These are phyloP conservation scores for Ustilaginoidea virens DNA, from an alignment of 2,329 filamentous ascomycete species.

Conservation along the genomic window DNA sequence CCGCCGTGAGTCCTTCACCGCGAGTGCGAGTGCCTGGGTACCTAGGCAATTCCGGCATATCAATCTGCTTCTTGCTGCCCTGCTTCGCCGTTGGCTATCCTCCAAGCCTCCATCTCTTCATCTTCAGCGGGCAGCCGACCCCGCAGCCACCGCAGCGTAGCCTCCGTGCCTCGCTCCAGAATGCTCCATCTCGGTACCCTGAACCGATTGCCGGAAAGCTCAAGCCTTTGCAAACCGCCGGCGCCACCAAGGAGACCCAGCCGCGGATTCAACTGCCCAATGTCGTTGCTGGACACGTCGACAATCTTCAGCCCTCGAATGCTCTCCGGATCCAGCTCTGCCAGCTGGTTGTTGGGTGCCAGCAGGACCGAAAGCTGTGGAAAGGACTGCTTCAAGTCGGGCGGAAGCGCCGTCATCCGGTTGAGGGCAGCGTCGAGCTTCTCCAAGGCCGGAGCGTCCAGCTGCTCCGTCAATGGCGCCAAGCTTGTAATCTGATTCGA, in stretches of 20 bases:
- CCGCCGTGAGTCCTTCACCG: too few relatives aligned
- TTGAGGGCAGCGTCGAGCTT: slow-evolving; percentile 75
- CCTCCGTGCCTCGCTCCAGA: slow-evolving; percentile 75
- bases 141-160: slow-evolving; percentile 65
- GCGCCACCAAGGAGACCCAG: slow-evolving; percentile 60
- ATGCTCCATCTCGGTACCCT: slow-evolving; percentile 74
- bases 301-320: slow-evolving; percentile 61
- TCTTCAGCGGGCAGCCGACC: slow-evolving; percentile 54
- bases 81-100: slow-evolving; percentile 26
- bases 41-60: too few relatives aligned
- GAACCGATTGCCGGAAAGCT: slow-evolving; percentile 77
- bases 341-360: slow-evolving; percentile 65
- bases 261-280: slow-evolving; percentile 64
- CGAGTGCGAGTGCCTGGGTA: too few relatives aligned
- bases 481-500: slow-evolving; percentile 61
- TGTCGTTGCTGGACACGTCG: slow-evolving; percentile 74
- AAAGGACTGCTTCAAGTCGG: slow-evolving; percentile 46
- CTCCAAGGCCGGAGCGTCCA: slow-evolving; percentile 60
- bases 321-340: slow-evolving; percentile 54
- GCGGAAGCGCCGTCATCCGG: slow-evolving; percentile 55
- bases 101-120: slow-evolving; percentile 42
- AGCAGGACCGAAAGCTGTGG: slow-evolving; percentile 56
- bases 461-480: slow-evolving; percentile 44
- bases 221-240: slow-evolving; percentile 46
- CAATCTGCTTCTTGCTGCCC: too few relatives aligned